Evolutionary conservation across 768 basidiomycete species (phyloP), one percentile per base, ranked within the genome.

Genomic region (Psilocybe subaeruginosa): DNA sequence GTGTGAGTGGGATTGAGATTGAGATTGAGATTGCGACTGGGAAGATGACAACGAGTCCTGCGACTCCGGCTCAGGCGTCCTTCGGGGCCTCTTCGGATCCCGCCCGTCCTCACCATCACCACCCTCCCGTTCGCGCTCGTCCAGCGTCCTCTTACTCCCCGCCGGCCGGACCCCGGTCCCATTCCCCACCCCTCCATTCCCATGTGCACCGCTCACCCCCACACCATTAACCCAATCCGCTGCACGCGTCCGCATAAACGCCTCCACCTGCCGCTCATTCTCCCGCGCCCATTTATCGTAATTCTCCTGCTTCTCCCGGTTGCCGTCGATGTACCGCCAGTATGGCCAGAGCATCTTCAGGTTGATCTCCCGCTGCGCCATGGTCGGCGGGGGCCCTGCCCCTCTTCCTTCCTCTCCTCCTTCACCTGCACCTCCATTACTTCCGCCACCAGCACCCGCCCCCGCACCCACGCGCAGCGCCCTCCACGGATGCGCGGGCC

Each of bases 401-500:
- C 27, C 30, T 31, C n/a, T 5, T 19, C 31, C 29, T 23, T 30
- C n/a, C 46, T 17, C 53, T 30, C 14, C 30, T 37, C 31, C 45
- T 54, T 19, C 39, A 19, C 37, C 31, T 7, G 54, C 54, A 11
- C 23, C 54, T 23, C 23, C 23, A 23, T 2, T 23, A 23, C 23
- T 23, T 23, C 23, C 2, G 23, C 23, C 23, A 23, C 2, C 23
- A 23, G 2, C 23, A 23, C 23, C 23, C 45, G 29, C 43, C 41
- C 31, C 19, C 16, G 27, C 35, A 11, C 30, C 47, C 39, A 14
- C 43, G 14, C 43, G 23, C 45, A 17, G 33, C 35, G 35, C 53
- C 31, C 50, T 61, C 67, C 67, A 70, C 1, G 69, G 69, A 47
- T 72, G 57, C 12, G 23, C 11, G 9, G 37, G 8, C 37, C 37